Base-by-base conservation (phyloP, 305 asterid genomes). In the Rubia balearica region DNA sequence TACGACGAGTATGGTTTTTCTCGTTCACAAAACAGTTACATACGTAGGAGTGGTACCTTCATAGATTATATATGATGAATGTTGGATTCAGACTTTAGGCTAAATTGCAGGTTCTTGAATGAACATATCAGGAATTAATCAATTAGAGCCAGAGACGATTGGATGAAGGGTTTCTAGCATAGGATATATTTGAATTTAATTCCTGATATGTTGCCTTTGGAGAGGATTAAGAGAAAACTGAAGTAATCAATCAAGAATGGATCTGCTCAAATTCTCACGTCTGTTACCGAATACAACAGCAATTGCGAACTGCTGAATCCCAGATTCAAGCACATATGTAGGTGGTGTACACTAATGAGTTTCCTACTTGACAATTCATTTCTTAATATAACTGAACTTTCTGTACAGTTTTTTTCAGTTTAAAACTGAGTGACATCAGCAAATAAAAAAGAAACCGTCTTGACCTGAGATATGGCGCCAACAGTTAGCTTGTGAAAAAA, bases 91-190 rank as follows among this genome's bases (percentile, higher is more conserved):
- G 1, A 19, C 36, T 40, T 74, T 16, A 19, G 56, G 61, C 11
- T 22, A 64, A 71, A 24, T 27, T 66, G 76, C 42, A 65, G 71
- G 65, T 59, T 57, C 71, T 75, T 76, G 67, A 71, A 71, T 53
- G 80, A 64, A 69, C 73, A 75, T 73, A 78, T 30, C 79, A 90
- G 97, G 97, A 89, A 81, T 62, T 90, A 70, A 83, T 74, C 94
- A 85, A 88, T 83, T 96, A 73, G 98, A 93, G 85, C 90, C 85
- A 81, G 98, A 92, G 98, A 72, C 87, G 84, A 30, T 93, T 93
- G 71, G 98, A 93, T 70, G 97, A 93, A 85, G 96, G 98, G 67
- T 93, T 93, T 80, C 88, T 90, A 38, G 73, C 98, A 57, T 97
- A 93, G 83, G 97, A n/a, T n/a, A n/a, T n/a, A n/a, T n/a, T n/a